Evolutionary conservation across 345 rosid species (phyloP), one percentile per base, ranked within the genome.

Genomic region (Tarenaya hassleriana): DNA sequence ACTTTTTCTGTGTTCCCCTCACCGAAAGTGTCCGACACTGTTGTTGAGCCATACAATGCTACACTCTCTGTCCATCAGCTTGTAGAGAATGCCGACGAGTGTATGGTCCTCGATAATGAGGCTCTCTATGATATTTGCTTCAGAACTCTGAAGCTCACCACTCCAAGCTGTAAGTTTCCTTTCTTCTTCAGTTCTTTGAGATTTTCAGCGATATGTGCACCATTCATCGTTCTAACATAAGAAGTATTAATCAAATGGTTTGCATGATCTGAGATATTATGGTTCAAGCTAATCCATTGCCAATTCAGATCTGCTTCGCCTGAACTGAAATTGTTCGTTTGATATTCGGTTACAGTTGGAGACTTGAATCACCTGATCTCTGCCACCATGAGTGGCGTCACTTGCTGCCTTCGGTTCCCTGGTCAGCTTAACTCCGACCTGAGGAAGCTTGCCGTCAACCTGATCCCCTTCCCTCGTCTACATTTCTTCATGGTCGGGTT

Each of bases 401-500:
- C 89, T 7, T 82, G 89, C 64, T 82, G 89, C 39, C 78, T 79
- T 10, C 85, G 89, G 19, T 82, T 82, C 71, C 85, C 85, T 0
- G 88, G 88, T 44, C 88, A 82, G 66, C 81, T 82, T 14, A 82
- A 82, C 77, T 82, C 88, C 1, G 88, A 78, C 66, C 80, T 82
- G 6, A 78, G 84, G 15, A 82, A 82, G 75, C 82, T 82, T 19
- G 89, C 89, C 0, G 89, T 82, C 32, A 82, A 82, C 53, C 73
- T 82, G 4, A 82, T 82, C 41, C 89, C 86, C 16, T 82, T 82
- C 72, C 89, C 89, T 13, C 83, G 89, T 14, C 75, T 82, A 41
- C 88, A 82, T 56, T 82, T 82, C 76, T 81, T 81, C 69, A 81
- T 81, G 88, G 84, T 81, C 5, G 88, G 88, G 16, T 81, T 81